Base-by-base conservation (phyloP, 805 yeast genomes). In the Blastobotrys peoriensis region DNA sequence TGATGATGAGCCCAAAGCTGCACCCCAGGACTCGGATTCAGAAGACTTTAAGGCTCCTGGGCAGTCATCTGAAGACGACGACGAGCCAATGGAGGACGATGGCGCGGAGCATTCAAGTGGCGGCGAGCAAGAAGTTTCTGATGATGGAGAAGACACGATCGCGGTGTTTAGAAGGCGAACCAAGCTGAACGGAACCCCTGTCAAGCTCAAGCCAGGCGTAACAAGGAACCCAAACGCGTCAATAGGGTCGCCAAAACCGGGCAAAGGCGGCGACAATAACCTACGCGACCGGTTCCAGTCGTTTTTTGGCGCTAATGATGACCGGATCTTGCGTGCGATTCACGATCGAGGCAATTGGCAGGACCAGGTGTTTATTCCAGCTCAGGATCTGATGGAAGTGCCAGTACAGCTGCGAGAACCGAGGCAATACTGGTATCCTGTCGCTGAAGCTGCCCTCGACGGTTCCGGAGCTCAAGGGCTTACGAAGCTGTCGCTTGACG, bases 311-410 rank as follows among this genome's bases (percentile, higher is more conserved):
- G 55, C 62, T 21, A 71, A 77, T 51, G 69, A 67, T 30, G 59
- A 58, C 1, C 68, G 68, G 41, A 66, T 76, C 35, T 59, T 73
- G 8, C 59, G 61, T 15, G 60, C 76, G 2, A 61, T 75, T 3
- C 60, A 68, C 19, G 66, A 71, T 30, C 73, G 81, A 46, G 67
- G 65, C 15, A 63, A 61, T 3, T 81, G 83, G 78, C 78, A 76
- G 28, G 60, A 60, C 1, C 60, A 66, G 21, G 49, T 76, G 33
- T 78, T 78, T 48, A 61, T 52, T 57, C 76, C 54, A 64, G 68
- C 22, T 62, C 65, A 33, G 51, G 59, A 3, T 48, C 58, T 40
- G 3, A 42, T 61, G 40, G 60, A 58, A 2, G 30, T 30, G 0
- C 45, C 41, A n/a, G 36, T 20, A 9, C n/a, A 19, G 20, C 23